These are phyloP conservation scores for Citrus mangshanensis DNA, from an alignment of 345 rosid species.

Conservation along the genomic window DNA sequence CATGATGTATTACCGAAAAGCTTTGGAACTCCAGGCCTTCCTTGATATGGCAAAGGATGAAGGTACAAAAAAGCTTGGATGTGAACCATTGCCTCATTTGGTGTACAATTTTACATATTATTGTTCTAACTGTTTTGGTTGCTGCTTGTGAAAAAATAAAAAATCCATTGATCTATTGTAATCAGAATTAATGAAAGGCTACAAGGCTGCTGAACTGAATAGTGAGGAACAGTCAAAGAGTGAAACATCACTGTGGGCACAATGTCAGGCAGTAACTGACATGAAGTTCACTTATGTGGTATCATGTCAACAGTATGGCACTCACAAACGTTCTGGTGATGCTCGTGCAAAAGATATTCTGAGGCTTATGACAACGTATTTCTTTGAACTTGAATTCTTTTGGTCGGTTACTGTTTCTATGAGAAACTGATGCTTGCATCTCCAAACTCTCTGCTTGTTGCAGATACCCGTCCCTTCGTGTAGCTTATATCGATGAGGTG, in stretches of 20 bases:
- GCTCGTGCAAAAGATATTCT: slow-evolving; percentile 69
- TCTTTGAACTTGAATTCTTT: slow-evolving; percentile 8
- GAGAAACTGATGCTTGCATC: slow-evolving; percentile 3
- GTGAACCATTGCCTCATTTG: background rate
- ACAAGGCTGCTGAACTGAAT: slow-evolving; percentile 61
- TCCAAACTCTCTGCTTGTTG: slow-evolving; percentile 11
- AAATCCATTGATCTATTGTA: background rate
- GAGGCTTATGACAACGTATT: slow-evolving; percentile 71
- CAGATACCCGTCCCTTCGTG: slow-evolving; percentile 73
- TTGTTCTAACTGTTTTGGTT: slow-evolving; percentile 15
- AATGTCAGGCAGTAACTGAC: slow-evolving; percentile 79
- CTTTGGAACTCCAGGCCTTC: slow-evolving; percentile 79
- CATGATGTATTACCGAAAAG: slow-evolving; percentile 82
- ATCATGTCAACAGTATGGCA: slow-evolving; percentile 77
- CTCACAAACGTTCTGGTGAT: slow-evolving; percentile 66
- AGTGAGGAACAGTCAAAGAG: slow-evolving; percentile 56
- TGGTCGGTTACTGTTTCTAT: slow-evolving; percentile 9
- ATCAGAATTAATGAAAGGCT: slow-evolving; percentile 60
- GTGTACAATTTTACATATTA: background rate
- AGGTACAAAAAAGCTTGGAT: slow-evolving; percentile 30
- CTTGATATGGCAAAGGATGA: slow-evolving; percentile 69
- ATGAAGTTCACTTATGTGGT: slow-evolving; percentile 84
- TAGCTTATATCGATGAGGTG: slow-evolving; percentile 73
- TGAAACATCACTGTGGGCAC: slow-evolving; percentile 57
- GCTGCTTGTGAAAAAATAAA: background rate